Evolutionary conservation across 2,329 filamentous ascomycete species (phyloP), one percentile per base, ranked within the genome.

Genomic region (Diaporthe australafricana): DNA sequence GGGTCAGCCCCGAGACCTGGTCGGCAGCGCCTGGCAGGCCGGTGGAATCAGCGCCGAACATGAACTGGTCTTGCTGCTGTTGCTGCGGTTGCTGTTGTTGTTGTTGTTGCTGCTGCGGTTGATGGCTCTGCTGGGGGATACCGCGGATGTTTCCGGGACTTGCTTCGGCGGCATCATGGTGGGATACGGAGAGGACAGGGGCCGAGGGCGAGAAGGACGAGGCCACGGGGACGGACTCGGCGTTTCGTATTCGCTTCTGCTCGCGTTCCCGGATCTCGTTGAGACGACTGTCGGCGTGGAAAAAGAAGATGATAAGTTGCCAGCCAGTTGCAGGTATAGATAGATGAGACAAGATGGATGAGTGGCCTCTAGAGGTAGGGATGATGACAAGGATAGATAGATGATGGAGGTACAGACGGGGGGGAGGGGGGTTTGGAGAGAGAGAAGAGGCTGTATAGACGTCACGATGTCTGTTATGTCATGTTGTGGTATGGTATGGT

Each of bases 191-290:
- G 30, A 62, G 45, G 30, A 53, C 68, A 32, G 68, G 38, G 42
- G 66, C 42, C 55, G 53, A 60, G 35, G 66, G 52, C 7, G 42
- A 55, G 40, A 56, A 69, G 25, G 66, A 57, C 2, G 66, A 57
- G 14, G 56, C 47, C 22, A 66, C 40, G 27, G 45, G 32, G 45
- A 57, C 32, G 32, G 68, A 32, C 32, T 70, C 68, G 55, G 55
- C 48, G 47, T 57, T 50, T 53, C 47, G 56, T 22, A 50, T 63
- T 8, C 68, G 68, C 57, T 65, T 62, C 57, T 70, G 68, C 38
- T 70, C 68, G 17, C 68, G 68, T 38, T 65, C 68, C 47, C 68
- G 68, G 48, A 70, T 70, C 68, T 70, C 68, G 22, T 70, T 70
- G 57, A 70, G 68, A 56, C 68, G 68, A 22, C 68, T 70, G 50